Conservation (phyloP, 139 green algal genomes). For the Chlamydomonas incerta region DNA sequence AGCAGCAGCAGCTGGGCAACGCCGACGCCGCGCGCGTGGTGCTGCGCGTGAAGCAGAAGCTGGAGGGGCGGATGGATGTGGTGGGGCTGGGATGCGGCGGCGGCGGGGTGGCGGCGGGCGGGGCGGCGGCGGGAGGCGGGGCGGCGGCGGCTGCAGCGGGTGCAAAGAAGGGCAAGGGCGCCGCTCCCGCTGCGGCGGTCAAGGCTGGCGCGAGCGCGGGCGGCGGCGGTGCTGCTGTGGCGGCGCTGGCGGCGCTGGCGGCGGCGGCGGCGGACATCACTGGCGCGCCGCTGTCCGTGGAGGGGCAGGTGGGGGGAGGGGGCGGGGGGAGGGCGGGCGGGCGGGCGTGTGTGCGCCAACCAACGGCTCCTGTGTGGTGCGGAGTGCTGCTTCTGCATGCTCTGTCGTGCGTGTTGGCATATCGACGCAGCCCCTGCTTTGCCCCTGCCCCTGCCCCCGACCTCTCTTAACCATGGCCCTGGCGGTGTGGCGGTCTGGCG, state of each 20-base stretch:
- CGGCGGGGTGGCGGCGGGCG: not conserved
- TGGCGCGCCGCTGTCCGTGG: slow-evolving; percentile 66
- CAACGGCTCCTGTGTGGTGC: not conserved
- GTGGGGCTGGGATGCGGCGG: not conserved
- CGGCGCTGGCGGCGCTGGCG: not conserved
- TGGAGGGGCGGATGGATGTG: slow-evolving; percentile 29
- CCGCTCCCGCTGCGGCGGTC: not conserved
- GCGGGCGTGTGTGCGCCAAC: not conserved
- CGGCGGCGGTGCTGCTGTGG: not conserved
- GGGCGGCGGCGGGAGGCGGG: slow-evolving; percentile 27
- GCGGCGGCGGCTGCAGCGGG: slow-evolving; percentile 46
- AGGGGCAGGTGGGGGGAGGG: slow-evolving; percentile 78
- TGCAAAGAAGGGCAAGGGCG: not conserved
- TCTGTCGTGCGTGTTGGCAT: not conserved
- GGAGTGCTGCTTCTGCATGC: not conserved
- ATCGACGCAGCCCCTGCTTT: not conserved
- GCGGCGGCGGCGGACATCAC: slow-evolving; percentile 1
- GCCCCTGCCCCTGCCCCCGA: no score
- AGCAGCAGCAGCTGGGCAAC: slow-evolving; percentile 61
- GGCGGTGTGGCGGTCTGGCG: no score
- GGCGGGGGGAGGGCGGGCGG: not conserved
- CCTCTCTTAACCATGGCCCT: no score
- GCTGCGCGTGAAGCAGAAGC: slow-evolving; percentile 93
- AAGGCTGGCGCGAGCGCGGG: not conserved
- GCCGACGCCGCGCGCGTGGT: slow-evolving; percentile 90